A percentile compares a stretch with the other conserved stretches of the same genome.
Evolutionary conservation across 176 grass and related monocot species (phyloP).

Genomic region (Tillandsia leiboldiana): DNA sequence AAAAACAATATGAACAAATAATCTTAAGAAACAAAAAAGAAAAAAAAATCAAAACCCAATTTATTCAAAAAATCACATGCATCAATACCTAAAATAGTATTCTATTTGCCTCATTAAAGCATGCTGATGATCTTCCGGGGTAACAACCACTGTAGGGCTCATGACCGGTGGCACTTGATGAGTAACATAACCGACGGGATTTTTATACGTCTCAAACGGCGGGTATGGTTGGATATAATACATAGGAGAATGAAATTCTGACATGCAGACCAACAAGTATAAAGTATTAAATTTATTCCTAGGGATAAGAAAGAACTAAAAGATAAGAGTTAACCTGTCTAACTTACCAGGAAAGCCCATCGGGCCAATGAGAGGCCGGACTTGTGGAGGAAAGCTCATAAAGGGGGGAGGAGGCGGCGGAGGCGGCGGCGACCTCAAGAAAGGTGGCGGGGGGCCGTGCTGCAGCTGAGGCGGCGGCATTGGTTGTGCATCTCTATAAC

Average conservation of each 20-base stretch:
- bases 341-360: slow-evolving; percentile 41
- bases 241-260: slow-evolving; percentile 18
- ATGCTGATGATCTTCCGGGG: slow-evolving; percentile 25
- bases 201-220: slow-evolving; percentile 43
- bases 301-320: neutral
- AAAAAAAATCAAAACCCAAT: neutral
- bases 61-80: slow-evolving; percentile 6
- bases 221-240: slow-evolving; percentile 7
- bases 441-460: slow-evolving; percentile 20
- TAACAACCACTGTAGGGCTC: slow-evolving; percentile 5
- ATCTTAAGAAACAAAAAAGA: slow-evolving; percentile 2
- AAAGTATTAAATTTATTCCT: slow-evolving; percentile 19
- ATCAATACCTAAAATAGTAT: slow-evolving; percentile 77
- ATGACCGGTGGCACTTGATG: slow-evolving; percentile 28
- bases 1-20: slow-evolving; percentile 11
- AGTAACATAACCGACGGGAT: slow-evolving; percentile 30
- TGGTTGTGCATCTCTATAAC: slow-evolving; percentile 5
- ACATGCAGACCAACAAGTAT: slow-evolving; percentile 19
- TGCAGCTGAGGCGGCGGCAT: slow-evolving; percentile 18
- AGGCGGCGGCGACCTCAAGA: slow-evolving; percentile 15
- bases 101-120: slow-evolving; percentile 56
- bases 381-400: slow-evolving; percentile 28
- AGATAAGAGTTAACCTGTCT: neutral
- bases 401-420: slow-evolving; percentile 13
- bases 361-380: slow-evolving; percentile 19